Evolutionary conservation across 208 protist species (phyloP).

Genomic region (Trypanosoma scelopori): DNA sequence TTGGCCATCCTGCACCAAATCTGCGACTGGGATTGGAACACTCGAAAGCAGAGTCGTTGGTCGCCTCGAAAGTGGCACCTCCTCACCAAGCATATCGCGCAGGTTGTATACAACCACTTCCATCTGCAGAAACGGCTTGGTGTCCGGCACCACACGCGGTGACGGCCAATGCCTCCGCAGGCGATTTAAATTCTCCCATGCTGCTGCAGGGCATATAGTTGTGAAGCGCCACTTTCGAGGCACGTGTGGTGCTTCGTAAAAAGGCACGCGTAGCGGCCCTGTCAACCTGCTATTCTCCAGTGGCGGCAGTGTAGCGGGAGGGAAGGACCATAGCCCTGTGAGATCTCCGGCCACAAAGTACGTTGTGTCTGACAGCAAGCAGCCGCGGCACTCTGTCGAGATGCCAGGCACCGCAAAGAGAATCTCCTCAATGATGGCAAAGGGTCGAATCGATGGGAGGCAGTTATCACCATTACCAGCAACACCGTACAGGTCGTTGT

Average conservation of each 20-base stretch:
- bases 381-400: slow-evolving; percentile 79
- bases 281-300: slow-evolving; percentile 35
- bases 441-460: slow-evolving; percentile 60
- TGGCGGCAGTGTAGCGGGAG: slow-evolving; percentile 9
- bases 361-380: slow-evolving; percentile 83
- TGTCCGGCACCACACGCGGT: background rate
- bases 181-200: slow-evolving; percentile 34
- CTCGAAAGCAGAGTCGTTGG: slow-evolving; percentile 62
- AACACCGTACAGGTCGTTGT: background rate
- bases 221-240: slow-evolving; percentile 56
- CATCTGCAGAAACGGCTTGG: slow-evolving; percentile 38
- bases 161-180: slow-evolving; percentile 32
- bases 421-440: slow-evolving; percentile 86
- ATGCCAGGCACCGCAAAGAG: slow-evolving; percentile 88
- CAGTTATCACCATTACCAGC: background rate
- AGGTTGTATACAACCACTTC: slow-evolving; percentile 67
- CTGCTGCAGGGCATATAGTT: slow-evolving; percentile 63
- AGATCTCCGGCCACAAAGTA: slow-evolving; percentile 84
- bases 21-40: slow-evolving; percentile 30
- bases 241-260: slow-evolving; percentile 37
- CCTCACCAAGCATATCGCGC: slow-evolving; percentile 53
- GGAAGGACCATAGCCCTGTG: slow-evolving; percentile 59
- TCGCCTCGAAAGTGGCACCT: slow-evolving; percentile 46
- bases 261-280: slow-evolving; percentile 54
- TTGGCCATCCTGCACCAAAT: slow-evolving; percentile 31